Percentiles rank a stretch among this genome's conserved stretches.
Evolutionary conservation across 2,329 filamentous ascomycete species (phyloP).

Genomic region (Pseudonectria buxi): DNA sequence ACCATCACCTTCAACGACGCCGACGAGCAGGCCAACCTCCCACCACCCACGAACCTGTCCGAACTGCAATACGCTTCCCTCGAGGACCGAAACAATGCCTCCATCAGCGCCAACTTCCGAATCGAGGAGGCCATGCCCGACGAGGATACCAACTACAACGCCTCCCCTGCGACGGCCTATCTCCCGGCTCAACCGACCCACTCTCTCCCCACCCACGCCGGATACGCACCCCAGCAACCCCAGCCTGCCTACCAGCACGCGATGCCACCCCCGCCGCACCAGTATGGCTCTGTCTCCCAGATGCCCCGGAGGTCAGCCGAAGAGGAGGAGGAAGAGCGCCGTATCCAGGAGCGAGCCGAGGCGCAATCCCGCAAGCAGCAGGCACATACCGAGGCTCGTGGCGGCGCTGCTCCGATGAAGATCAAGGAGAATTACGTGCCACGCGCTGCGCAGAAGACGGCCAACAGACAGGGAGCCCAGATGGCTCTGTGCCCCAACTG

Average conservation of each 20-base stretch:
- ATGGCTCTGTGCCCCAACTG: conserved; percentile 88
- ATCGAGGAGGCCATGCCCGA: conserved; percentile 95
- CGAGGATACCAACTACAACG: conserved; percentile 54
- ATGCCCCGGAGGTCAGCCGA: conserved; percentile 34
- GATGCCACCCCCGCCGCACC: conserved; percentile 34
- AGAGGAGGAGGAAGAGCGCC: conserved; percentile 56
- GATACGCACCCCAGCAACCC: conserved; percentile 32
- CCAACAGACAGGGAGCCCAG: conserved; percentile 56
- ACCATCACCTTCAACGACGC: conserved; percentile 86
- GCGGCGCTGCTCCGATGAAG: conserved; percentile 66
- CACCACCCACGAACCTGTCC: conserved; percentile 79
- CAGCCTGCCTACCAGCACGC: conserved; percentile 26
- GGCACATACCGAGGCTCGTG: conserved; percentile 70
- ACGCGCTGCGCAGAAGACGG: conserved; percentile 65
- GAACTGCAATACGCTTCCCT: conserved; percentile 92
- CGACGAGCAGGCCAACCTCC: conserved; percentile 80
- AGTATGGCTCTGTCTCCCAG: conserved; percentile 16
- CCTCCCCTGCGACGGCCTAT: conserved; percentile 32
- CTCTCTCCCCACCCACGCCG: conserved; percentile 40
- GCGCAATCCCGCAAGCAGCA: conserved; percentile 61
- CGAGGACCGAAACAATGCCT: conserved; percentile 89
- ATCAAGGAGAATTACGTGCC: conserved; percentile 93
- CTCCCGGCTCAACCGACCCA: conserved; percentile 24
- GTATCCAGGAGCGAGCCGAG: conserved; percentile 57
- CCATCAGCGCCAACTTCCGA: conserved; percentile 71